Percentiles rank a stretch among this genome's conserved stretches.
Conservation (phyloP, 176 grass and related monocot species). For the Oryza punctata region DNA sequence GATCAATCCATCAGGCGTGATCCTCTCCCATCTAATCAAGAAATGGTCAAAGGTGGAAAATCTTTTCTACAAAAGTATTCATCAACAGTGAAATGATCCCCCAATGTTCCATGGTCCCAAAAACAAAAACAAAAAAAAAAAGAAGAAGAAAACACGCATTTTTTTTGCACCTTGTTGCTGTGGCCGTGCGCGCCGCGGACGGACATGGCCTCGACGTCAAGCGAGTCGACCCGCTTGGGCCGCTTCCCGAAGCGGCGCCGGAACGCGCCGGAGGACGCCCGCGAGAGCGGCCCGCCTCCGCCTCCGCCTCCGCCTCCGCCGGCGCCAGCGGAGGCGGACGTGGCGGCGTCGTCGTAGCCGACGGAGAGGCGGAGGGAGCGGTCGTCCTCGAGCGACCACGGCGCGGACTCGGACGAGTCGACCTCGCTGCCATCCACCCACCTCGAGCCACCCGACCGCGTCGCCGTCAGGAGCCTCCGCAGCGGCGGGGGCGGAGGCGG, state of each 20-base stretch:
- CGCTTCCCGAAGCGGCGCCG: slow-evolving; percentile 66
- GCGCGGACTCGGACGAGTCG: slow-evolving; percentile 75
- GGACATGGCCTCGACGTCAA: slow-evolving; percentile 92
- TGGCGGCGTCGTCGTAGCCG: background rate
- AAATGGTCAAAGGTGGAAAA: slow-evolving; percentile 10
- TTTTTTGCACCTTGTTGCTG: slow-evolving; percentile 66
- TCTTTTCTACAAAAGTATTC: background rate
- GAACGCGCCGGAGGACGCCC: slow-evolving; percentile 36
- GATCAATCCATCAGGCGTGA: background rate
- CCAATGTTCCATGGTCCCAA: background rate
- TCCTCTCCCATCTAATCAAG: background rate
- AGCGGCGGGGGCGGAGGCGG: too few relatives aligned
- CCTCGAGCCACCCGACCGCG: slow-evolving; percentile 48
- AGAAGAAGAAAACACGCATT: too few relatives aligned
- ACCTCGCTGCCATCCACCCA: slow-evolving; percentile 99
- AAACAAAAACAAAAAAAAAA: background rate
- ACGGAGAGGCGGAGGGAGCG: background rate
- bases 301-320: background rate
- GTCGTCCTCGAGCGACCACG: slow-evolving; percentile 52
- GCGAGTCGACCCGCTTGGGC: slow-evolving; percentile 75
- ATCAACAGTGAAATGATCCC: background rate
- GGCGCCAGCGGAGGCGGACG: background rate
- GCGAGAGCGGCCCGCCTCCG: background rate
- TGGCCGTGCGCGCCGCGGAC: slow-evolving; percentile 60
- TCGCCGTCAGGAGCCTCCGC: slow-evolving; percentile 19